Evolutionary conservation across 345 rosid species (phyloP), one percentile per base, ranked within the genome.

Genomic region (Lumnitzera racemosa): DNA sequence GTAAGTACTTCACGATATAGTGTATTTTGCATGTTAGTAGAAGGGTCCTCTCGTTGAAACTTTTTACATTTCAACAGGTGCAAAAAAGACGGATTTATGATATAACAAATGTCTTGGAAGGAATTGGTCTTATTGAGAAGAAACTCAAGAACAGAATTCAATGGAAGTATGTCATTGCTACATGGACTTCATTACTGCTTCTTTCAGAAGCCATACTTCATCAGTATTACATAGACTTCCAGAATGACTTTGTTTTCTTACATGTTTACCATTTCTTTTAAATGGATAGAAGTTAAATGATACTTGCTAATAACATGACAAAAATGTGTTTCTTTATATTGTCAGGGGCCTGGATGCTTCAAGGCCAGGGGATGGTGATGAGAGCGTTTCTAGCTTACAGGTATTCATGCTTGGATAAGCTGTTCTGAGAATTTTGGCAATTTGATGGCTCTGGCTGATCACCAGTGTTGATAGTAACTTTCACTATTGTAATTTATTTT

Each of bases 31-130:
- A 24, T 57, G 57, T 16, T 36, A 43, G 25, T 58, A 46, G 0
- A 27, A 62, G 47, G 3, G 48, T 14, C 16, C 49, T n/a, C 27
- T 24, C 51, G 9, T 52, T 17, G 3, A 31, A 61, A 41, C 62
- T 69, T 49, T 41, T 69, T 61, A 67, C 65, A 41, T 57, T 52
- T 24, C 59, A 46, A 23, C 74, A 94, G 99, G 99, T 94, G 67
- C 97, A 94, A 88, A 94, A 94, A 75, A 82, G 99, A 73, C 81
- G 99, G 67, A 88, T 94, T 75, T 94, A 94, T 66, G 99, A 94
- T 73, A 90, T 94, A 67, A 94, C 97, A 72, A 94, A 90, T 82
- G 99, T 94, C 63, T 80, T 94, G 55, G 99, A 90, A 86, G 99
- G 99, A 62, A 88, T 90, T 83, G 97, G 97, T 75, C 89, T 90